Conservation (phyloP, 495 filamentous ascomycete genomes). For the Aspergillus sparsus region DNA sequence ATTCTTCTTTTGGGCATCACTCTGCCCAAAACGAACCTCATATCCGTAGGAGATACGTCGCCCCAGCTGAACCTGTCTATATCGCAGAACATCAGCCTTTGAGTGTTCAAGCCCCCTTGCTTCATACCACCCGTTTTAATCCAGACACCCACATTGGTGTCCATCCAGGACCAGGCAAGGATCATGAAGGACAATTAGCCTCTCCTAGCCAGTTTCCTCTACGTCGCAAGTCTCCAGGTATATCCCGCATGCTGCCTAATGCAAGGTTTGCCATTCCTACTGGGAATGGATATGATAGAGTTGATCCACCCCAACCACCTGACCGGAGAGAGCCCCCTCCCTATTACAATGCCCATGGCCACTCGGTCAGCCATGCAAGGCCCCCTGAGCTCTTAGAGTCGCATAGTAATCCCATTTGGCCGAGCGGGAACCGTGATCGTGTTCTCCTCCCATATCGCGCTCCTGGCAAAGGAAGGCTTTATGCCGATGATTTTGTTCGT, state of each 20-base stretch:
- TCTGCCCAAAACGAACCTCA: constrained; percentile 24
- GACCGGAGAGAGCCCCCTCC: constrained; percentile 19
- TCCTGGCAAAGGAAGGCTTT: constrained; percentile 29
- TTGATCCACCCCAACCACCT: constrained; percentile 5
- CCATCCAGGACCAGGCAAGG: constrained; percentile 23
- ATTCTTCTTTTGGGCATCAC: constrained; percentile 22
- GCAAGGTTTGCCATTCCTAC: constrained; percentile 20
- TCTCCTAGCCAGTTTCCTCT: constrained; percentile 13
- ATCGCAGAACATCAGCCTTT: constrained; percentile 22
- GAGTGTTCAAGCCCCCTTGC: constrained; percentile 18
- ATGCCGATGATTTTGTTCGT: constrained; percentile 45
- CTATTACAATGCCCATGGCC: constrained; percentile 28
- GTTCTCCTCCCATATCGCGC: constrained; percentile 21
- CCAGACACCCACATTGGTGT: constrained; percentile 21
- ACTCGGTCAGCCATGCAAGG: constrained; percentile 19
- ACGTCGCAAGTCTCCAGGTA: constrained; percentile 16
- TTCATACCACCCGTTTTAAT: constrained; percentile 17
- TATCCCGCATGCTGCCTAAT: constrained; percentile 12
- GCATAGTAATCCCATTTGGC: constrained; percentile 16
- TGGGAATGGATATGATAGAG: constrained; percentile 24
- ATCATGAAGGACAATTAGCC: constrained; percentile 19
- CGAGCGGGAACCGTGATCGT: constrained; percentile 21
- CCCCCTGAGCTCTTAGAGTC: constrained; percentile 16
- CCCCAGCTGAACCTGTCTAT: constrained; percentile 22
- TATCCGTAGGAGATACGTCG: constrained; percentile 29